Base-by-base conservation (phyloP, 768 basidiomycete species). In the button mushroom (Agaricus bisporus) region DNA sequence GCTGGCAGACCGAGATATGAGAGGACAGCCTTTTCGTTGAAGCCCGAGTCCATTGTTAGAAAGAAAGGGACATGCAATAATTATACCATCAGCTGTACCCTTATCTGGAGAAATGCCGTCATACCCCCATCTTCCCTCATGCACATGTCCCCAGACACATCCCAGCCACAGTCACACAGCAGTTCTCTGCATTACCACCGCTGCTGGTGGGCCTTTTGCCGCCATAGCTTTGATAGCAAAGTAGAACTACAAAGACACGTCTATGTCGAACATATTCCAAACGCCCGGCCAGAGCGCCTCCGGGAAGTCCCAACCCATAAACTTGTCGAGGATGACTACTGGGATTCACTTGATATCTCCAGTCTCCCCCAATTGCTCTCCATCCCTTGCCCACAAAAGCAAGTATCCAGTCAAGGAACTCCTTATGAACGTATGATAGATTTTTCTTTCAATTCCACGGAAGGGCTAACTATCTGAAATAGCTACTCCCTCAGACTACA, bases 191-290 rank as follows among this genome's bases (percentile, higher is more conserved):
- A 57, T 26, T 55, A 65, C 6, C 56, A 72, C 55, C 59, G 67
- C 11, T 83, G 82, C 64, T 68, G 67, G 50, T 83, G 82, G 82
- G 69, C 68, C 5, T 79, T 78, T 76, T 85, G 82, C 49, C 68
- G 76, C 2, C 63, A 63, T 9, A 67, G 67, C 2, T 83, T 76
- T 51, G 42, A 61, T 9, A 69, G 59, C 25, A 63, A 67, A n/a
- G 56, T 62, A 2, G 71, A 70, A 14, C 72, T 83, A 25, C 61
- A 67, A 2, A 57, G 66, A 6, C 83, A 85, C 60, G 73, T 83
- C 41, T 61, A 71, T 12, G 61, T 66, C 25, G 72, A 77, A 10
- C 83, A 85, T 60, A 69, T 79, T 41, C 69, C 64, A 48, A 66
- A 65, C 25, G 68, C 73, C 36, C 61, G 70, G 39, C 75, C 80